Percentiles rank a stretch among this genome's conserved stretches.
These are phyloP conservation scores for Blastobotrys aristatus DNA, from an alignment of 1,139 yeast species.

Conservation along the genomic window DNA sequence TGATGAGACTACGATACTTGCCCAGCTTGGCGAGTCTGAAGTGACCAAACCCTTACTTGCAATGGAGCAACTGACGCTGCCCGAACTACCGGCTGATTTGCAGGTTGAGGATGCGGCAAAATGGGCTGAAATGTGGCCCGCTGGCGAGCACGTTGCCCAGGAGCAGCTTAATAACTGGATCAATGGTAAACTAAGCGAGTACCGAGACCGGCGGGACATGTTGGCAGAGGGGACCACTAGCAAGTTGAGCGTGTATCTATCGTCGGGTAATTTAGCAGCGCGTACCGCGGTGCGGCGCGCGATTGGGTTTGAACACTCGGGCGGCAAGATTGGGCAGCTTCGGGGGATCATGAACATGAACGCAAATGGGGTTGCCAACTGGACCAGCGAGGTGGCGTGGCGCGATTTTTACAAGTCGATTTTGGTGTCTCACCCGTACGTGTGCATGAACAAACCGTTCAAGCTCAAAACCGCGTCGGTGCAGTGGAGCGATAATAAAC, in stretches of 20 bases:
- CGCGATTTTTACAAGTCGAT: conserved; percentile 53
- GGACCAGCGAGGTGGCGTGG: conserved; percentile 54
- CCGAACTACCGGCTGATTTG: conserved; percentile 7
- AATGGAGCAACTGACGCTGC: not conserved
- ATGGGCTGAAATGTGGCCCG: conserved; percentile 33
- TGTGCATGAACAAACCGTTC: conserved; percentile 45
- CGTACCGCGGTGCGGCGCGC: conserved; percentile 36
- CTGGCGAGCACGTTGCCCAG: conserved; percentile 40
- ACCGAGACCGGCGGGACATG: conserved; percentile 32
- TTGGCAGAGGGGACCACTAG: conserved; percentile 38
- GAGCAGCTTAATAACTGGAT: conserved; percentile 35
- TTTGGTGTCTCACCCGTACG: conserved; percentile 46
- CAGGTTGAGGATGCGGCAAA: conserved; percentile 9
- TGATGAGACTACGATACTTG: conserved; percentile 5
- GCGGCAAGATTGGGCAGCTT: conserved; percentile 29
- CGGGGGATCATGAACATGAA: conserved; percentile 31
- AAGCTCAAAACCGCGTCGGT: conserved; percentile 40
- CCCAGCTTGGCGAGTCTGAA: not conserved
- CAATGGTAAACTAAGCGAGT: conserved; percentile 30
- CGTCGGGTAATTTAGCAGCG: conserved; percentile 46
- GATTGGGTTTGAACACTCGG: conserved; percentile 8
- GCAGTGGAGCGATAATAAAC: conserved; percentile 42
- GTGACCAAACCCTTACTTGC: not conserved
- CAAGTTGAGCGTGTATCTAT: conserved; percentile 43
- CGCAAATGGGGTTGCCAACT: conserved; percentile 36